Evolutionary conservation across 495 filamentous ascomycete species (phyloP).

Genomic region (Glutinoglossum americanum): DNA sequence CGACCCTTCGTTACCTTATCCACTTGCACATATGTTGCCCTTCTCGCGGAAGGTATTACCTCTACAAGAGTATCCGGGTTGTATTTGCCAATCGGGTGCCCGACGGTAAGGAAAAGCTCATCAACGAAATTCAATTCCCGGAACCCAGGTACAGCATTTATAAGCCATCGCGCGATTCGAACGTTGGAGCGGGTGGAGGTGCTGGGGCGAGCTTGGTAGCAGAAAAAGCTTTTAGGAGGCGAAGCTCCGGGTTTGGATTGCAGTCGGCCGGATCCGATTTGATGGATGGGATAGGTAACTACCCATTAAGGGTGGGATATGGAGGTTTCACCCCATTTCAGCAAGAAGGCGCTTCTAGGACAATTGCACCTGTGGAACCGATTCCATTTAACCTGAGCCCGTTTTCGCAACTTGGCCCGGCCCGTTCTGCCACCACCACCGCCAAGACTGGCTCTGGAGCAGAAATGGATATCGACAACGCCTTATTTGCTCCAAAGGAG

Average conservation of each 20-base stretch:
- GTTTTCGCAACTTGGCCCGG: not conserved
- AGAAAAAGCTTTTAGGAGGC: conserved; percentile 34
- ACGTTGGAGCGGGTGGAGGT: conserved; percentile 11
- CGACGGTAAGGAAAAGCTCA: conserved; percentile 83
- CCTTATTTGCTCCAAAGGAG: conserved; percentile 5
- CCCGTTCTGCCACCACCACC: not conserved
- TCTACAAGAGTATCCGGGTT: conserved; percentile 81
- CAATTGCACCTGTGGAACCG: not conserved
- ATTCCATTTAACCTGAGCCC: not conserved
- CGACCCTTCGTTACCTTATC: conserved; percentile 72
- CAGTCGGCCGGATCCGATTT: conserved; percentile 5
- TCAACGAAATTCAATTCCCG: conserved; percentile 76
- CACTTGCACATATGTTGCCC: conserved; percentile 89
- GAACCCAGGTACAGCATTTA: conserved; percentile 76
- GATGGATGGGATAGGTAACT: not conserved
- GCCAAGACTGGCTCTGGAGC: not conserved
- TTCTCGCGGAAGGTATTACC: conserved; percentile 60
- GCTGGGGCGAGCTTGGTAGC: conserved; percentile 21
- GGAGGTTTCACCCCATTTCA: conserved; percentile 15
- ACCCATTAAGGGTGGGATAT: conserved; percentile 5
- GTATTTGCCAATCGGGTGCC: conserved; percentile 97
- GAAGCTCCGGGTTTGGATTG: conserved; percentile 31
- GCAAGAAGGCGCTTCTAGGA: not conserved
- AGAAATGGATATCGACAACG: not conserved
- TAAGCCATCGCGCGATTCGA: conserved; percentile 37